Conservation (phyloP, 2,329 filamentous ascomycete genomes). For the Phialophora chinensis region DNA sequence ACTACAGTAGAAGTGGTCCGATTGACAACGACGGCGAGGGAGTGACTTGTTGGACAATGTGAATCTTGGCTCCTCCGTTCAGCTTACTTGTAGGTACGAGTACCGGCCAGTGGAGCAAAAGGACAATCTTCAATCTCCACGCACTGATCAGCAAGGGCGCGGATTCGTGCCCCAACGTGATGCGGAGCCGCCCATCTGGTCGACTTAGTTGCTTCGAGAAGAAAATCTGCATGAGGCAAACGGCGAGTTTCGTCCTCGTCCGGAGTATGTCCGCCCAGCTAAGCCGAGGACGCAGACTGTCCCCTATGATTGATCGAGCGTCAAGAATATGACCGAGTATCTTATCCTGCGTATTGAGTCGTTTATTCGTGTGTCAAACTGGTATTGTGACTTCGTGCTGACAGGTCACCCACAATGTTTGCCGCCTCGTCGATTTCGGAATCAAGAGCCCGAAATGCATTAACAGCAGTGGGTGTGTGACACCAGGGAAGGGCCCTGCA, state of each 20-base stretch:
- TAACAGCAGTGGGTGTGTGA: not conserved
- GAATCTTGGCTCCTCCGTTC: not conserved
- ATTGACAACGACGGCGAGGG: too few species aligned
- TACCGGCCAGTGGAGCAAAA: not conserved
- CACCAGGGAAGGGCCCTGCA: not conserved
- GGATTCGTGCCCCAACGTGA: not conserved
- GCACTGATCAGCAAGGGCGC: not conserved
- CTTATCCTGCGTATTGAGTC: not conserved
- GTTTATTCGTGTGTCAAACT: not conserved
- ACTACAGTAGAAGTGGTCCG: too few species aligned
- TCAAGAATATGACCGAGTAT: not conserved
- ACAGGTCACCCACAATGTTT: not conserved
- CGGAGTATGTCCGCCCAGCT: not conserved
- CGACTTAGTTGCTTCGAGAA: not conserved
- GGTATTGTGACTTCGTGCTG: not conserved
- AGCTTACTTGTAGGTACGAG: not conserved
- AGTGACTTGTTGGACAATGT: not conserved
- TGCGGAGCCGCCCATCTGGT: not conserved
- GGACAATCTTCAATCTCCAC: not conserved
- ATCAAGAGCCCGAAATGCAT: not conserved
- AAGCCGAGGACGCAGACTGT: not conserved
- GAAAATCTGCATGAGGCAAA: not conserved
- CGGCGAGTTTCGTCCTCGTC: not conserved
- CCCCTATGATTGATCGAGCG: not conserved
- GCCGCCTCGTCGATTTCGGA: not conserved